A percentile compares a stretch with the other conserved stretches of the same genome.
Conservation (phyloP, 805 yeast species). For the Cyberlindnera suaveolens region DNA sequence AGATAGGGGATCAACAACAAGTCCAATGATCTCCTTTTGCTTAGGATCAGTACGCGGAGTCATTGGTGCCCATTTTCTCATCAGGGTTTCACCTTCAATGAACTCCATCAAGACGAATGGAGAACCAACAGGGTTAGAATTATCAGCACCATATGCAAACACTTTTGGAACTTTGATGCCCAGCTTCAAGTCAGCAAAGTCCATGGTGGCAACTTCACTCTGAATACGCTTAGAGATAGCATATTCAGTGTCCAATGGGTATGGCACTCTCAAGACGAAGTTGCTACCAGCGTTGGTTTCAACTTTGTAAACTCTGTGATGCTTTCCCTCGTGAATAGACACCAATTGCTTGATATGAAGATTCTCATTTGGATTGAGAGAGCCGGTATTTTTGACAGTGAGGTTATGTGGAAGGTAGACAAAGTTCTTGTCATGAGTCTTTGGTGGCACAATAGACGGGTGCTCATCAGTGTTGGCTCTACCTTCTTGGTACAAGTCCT, state of each 20-base stretch:
- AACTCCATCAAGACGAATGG: slow-evolving; percentile 82
- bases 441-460: slow-evolving; percentile 26
- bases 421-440: slow-evolving; percentile 34
- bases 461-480: slow-evolving; percentile 25
- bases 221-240: slow-evolving; percentile 63
- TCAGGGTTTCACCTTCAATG: slow-evolving; percentile 72
- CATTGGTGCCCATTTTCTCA: slow-evolving; percentile 90
- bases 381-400: slow-evolving; percentile 37
- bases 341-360: slow-evolving; percentile 62
- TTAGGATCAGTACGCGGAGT: slow-evolving; percentile 49
- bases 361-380: slow-evolving; percentile 35
- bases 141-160: slow-evolving; percentile 54
- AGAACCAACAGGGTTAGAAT: slow-evolving; percentile 54
- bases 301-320: slow-evolving; percentile 78
- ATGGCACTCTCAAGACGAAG: slow-evolving; percentile 81
- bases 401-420: slow-evolving; percentile 45
- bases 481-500: slow-evolving; percentile 36
- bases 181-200: slow-evolving; percentile 62
- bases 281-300: slow-evolving; percentile 54
- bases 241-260: slow-evolving; percentile 61
- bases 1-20: slow-evolving; percentile 67
- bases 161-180: slow-evolving; percentile 70
- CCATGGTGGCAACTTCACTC: slow-evolving; percentile 92
- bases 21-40: slow-evolving; percentile 43
- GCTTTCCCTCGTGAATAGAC: slow-evolving; percentile 90